Evolutionary conservation across 176 grass and related monocot genomes (phyloP).

Genomic region (Tillandsia leiboldiana): DNA sequence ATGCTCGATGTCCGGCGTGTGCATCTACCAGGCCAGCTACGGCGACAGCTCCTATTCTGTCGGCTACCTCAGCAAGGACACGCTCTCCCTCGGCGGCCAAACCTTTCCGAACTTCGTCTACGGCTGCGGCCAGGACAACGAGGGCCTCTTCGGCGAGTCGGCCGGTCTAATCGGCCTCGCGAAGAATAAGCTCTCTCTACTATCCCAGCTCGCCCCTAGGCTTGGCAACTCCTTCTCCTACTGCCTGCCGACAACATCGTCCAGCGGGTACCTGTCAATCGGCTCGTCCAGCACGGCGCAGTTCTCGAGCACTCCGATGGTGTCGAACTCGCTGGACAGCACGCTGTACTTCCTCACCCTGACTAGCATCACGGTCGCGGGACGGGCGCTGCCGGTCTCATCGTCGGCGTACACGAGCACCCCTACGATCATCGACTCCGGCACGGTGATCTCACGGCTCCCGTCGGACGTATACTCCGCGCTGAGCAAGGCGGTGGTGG

Average conservation of each 20-base stretch:
- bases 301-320: constrained; percentile 49
- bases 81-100: constrained; percentile 31
- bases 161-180: constrained; percentile 61
- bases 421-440: constrained; percentile 79
- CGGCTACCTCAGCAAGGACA: constrained; percentile 67
- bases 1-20: constrained; percentile 47
- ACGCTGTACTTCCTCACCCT: constrained; percentile 44
- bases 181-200: constrained; percentile 44
- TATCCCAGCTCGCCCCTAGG: constrained; percentile 43
- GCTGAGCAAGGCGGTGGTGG: constrained; percentile 46
- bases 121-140: constrained; percentile 70
- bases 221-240: constrained; percentile 56
- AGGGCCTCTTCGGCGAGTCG: constrained; percentile 47
- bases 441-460: constrained; percentile 71
- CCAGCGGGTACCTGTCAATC: constrained; percentile 44
- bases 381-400: constrained; percentile 21
- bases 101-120: constrained; percentile 45
- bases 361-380: constrained; percentile 28
- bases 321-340: constrained; percentile 26
- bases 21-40: constrained; percentile 69
- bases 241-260: constrained; percentile 42
- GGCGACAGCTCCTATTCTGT: constrained; percentile 73
- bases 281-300: constrained; percentile 12
- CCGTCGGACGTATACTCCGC: constrained; percentile 52
- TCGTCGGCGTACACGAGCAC: constrained; percentile 35